phyloP scores from a whole-genome alignment of 805 yeast genomes.

The Kuraishia capsulata region DNA sequence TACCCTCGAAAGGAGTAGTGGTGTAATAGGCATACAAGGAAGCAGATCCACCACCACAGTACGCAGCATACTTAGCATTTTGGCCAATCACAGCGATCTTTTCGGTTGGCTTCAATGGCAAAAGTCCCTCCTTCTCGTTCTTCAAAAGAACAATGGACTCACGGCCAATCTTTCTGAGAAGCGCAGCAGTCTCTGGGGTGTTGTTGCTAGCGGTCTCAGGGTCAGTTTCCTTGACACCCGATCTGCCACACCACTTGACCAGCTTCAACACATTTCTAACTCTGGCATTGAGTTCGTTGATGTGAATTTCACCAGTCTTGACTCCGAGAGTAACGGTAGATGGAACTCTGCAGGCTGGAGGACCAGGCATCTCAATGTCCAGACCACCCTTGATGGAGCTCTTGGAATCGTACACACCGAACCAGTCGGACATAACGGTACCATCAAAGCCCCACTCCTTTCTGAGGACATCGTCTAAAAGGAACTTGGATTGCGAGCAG shows the following conservation, averaged over 20 bases:
- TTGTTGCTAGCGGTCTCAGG: conserved; percentile 29
- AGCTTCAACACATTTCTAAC: conserved; percentile 37
- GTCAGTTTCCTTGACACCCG: conserved; percentile 32
- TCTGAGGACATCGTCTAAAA: conserved; percentile 26
- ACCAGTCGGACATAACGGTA: conserved; percentile 34
- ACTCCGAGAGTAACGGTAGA: conserved; percentile 32
- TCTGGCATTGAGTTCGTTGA: conserved; percentile 34
- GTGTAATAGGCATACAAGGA: conserved; percentile 37
- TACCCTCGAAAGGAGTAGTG: conserved; percentile 39
- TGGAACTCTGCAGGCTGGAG: conserved; percentile 33
- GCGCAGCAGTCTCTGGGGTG: conserved; percentile 34
- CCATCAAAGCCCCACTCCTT: conserved; percentile 33
- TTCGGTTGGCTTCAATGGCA: conserved; percentile 34
- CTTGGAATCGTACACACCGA: conserved; percentile 26
- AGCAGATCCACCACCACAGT: conserved; percentile 60
- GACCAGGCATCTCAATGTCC: conserved; percentile 39
- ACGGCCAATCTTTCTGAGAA: conserved; percentile 34
- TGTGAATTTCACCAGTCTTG: conserved; percentile 28
- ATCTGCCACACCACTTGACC: conserved; percentile 30
- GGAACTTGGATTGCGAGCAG: conserved; percentile 24
- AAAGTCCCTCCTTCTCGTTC: conserved; percentile 32
- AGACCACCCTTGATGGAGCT: conserved; percentile 32
- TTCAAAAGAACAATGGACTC: conserved; percentile 48
- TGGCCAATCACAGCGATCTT: conserved; percentile 50
- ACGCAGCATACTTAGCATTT: conserved; percentile 39